phyloP scores from a whole-genome alignment of 2,329 filamentous ascomycete species.

The Trichophyton schoenleinii region DNA sequence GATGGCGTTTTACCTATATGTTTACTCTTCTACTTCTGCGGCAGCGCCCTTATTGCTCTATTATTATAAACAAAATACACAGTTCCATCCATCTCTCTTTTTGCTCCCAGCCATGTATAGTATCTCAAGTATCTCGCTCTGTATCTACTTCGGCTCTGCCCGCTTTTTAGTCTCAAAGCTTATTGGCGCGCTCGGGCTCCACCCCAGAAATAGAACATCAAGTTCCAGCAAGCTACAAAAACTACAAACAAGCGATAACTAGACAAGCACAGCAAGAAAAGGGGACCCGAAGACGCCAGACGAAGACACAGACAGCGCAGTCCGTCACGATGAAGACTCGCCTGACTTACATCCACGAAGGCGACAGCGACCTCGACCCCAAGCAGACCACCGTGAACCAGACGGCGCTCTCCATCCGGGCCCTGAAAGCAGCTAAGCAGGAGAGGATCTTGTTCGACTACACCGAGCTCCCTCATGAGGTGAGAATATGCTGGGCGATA shows the following conservation, averaged over 20 bases:
- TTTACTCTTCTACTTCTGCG: slow-evolving; percentile 2
- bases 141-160: not conserved
- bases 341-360: slow-evolving; percentile 63
- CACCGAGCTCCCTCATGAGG: slow-evolving; percentile 59
- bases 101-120: not conserved
- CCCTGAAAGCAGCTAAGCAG: slow-evolving; percentile 58
- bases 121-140: not conserved
- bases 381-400: slow-evolving; percentile 47
- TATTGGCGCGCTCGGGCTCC: not conserved
- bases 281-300: not conserved
- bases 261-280: not conserved
- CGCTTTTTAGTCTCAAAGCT: slow-evolving; percentile 5
- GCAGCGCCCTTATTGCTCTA: not conserved
- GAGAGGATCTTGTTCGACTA: slow-evolving; percentile 63
- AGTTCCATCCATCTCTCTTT: too few relatives aligned
- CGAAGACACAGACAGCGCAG: not conserved
- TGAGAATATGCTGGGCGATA: slow-evolving; percentile 17
- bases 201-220: not conserved
- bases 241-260: not conserved
- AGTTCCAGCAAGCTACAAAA: not conserved
- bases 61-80: too few relatives aligned
- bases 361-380: slow-evolving; percentile 53
- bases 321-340: slow-evolving; percentile 26
- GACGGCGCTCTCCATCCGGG: slow-evolving; percentile 43
- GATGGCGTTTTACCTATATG: not conserved